Evolutionary conservation across 2,329 filamentous ascomycete species (phyloP).

Genomic region (Aspergillus aculeatus): DNA sequence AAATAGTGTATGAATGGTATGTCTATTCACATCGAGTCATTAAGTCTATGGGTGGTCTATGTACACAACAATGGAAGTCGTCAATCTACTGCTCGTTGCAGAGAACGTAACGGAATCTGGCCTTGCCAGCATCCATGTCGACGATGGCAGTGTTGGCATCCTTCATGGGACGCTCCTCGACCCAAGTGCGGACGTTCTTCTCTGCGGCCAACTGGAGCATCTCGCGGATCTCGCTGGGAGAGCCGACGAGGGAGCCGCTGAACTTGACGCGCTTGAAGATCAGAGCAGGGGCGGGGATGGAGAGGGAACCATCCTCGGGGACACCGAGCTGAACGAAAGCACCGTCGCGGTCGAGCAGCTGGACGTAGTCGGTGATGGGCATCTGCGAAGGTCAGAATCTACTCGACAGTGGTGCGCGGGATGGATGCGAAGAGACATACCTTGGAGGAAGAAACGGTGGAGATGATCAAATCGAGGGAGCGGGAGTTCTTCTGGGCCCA

Average conservation of each 20-base stretch:
- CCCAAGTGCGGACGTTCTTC: slow-evolving; percentile 42
- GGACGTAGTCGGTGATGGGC: slow-evolving; percentile 62
- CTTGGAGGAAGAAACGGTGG: slow-evolving; percentile 50
- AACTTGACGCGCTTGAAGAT: slow-evolving; percentile 53
- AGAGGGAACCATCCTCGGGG: slow-evolving; percentile 58
- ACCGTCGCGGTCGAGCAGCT: slow-evolving; percentile 56
- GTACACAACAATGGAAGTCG: slow-evolving; percentile 4
- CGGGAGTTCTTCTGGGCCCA: slow-evolving; percentile 51
- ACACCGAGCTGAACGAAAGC: slow-evolving; percentile 64
- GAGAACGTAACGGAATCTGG: slow-evolving; percentile 46
- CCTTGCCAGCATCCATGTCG: slow-evolving; percentile 45
- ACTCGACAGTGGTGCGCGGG: too few relatives aligned
- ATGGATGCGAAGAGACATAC: background rate
- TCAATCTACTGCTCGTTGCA: slow-evolving; percentile 36
- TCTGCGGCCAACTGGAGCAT: slow-evolving; percentile 45
- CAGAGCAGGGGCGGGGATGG: slow-evolving; percentile 56
- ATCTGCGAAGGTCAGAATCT: slow-evolving; percentile 38
- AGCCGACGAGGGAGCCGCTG: slow-evolving; percentile 46
- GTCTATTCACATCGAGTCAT: background rate
- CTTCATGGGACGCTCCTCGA: slow-evolving; percentile 41
- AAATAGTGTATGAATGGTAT: slow-evolving; percentile 8
- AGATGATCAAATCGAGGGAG: slow-evolving; percentile 56
- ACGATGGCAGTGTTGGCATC: slow-evolving; percentile 44
- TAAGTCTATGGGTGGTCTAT: slow-evolving; percentile 10
- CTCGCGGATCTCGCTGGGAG: slow-evolving; percentile 41